Conservation (phyloP, 768 basidiomycete species). For the Fibroporia radiculosa region DNA sequence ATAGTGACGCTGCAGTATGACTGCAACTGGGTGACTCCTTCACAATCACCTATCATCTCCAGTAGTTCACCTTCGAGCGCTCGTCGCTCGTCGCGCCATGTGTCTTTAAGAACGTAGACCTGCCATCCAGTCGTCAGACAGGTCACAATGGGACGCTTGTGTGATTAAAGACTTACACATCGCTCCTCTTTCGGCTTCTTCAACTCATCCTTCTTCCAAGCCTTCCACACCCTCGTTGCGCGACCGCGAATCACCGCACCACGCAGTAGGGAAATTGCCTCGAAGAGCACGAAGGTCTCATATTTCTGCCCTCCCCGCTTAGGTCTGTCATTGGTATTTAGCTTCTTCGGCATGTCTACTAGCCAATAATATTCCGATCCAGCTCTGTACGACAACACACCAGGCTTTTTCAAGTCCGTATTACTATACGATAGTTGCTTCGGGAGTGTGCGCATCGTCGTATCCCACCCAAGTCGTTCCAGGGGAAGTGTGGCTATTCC, state of each 20-base stretch:
- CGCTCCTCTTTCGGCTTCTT: not conserved
- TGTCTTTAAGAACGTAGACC: too few species aligned
- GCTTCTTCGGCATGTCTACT: not conserved
- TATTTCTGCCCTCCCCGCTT: not conserved
- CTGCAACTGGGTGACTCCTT: too few species aligned
- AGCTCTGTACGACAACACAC: not conserved
- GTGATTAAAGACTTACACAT: not conserved
- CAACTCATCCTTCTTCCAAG: not conserved
- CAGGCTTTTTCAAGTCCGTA: not conserved
- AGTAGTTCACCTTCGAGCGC: too few species aligned
- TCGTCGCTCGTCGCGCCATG: too few species aligned
- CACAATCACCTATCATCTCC: too few species aligned
- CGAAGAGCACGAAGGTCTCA: not conserved
- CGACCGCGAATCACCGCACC: not conserved
- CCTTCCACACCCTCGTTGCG: not conserved
- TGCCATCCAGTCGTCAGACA: too few species aligned
- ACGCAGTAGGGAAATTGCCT: not conserved
- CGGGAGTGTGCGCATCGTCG: not conserved
- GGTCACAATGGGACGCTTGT: too few species aligned
- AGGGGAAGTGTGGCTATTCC: not conserved
- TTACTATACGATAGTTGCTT: not conserved
- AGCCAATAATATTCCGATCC: not conserved
- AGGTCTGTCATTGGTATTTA: not conserved
- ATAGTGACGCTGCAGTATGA: too few species aligned
- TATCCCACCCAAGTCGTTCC: not conserved